These are phyloP conservation scores for Lolium perenne DNA, from an alignment of 176 grass and related monocot genomes.

Conservation along the genomic window DNA sequence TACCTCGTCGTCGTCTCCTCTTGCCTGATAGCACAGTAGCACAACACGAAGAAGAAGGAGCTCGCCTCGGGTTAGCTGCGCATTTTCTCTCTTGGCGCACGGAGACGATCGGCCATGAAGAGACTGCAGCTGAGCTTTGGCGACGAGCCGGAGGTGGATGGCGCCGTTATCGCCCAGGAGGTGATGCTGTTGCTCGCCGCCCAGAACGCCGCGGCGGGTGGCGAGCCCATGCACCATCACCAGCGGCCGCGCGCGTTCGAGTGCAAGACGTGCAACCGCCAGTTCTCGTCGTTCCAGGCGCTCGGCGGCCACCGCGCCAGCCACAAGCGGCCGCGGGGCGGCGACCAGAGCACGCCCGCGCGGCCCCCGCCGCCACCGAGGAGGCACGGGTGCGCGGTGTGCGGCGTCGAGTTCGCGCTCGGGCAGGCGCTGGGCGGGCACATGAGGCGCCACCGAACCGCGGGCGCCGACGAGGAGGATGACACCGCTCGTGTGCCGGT, in stretches of 20 bases:
- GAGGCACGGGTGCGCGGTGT: conserved; percentile 61
- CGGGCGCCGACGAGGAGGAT: neutral
- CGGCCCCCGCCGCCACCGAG: conserved; percentile 25
- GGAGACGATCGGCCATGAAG: conserved; percentile 13
- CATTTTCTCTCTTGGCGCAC: neutral
- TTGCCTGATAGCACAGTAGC: neutral
- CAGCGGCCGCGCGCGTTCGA: conserved; percentile 51
- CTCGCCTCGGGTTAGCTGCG: neutral
- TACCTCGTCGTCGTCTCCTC: neutral
- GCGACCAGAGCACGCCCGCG: neutral
- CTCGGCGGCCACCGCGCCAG: conserved; percentile 70
- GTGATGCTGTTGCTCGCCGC: conserved; percentile 47
- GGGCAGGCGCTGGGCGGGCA: conserved; percentile 76
- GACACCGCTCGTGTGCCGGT: neutral
- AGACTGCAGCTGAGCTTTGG: conserved; percentile 36
- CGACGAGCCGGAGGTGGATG: conserved; percentile 29
- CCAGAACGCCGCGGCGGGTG: conserved; percentile 2
- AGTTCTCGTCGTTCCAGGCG: conserved; percentile 74
- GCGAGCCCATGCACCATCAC: neutral
- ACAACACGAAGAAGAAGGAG: neutral
- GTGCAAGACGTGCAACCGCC: conserved; percentile 66
- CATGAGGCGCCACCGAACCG: conserved; percentile 65
- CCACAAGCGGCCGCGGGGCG: conserved; percentile 50
- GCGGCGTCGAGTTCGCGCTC: conserved; percentile 61
- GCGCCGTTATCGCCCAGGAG: conserved; percentile 39